A percentile compares a stretch with the other conserved stretches of the same genome.
phyloP scores from a whole-genome alignment of 148 eudicot species.

The Vaccinium vitisidaea region DNA sequence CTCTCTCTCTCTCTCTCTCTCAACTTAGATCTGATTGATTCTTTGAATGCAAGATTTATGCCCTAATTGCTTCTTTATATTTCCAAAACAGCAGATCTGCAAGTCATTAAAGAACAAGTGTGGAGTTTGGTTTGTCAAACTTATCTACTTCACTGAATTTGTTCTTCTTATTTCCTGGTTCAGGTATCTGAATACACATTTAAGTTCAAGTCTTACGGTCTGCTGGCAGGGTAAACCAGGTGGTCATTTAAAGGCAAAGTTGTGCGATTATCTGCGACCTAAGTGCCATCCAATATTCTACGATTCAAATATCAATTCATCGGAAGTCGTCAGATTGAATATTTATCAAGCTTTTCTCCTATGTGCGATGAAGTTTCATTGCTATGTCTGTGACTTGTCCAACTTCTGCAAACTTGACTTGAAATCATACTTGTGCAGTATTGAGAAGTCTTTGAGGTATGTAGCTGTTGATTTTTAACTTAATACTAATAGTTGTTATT shows the following conservation, averaged over 20 bases:
- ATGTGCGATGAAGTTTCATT: constrained; percentile 92
- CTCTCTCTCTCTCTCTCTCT: background rate
- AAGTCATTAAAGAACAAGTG: background rate
- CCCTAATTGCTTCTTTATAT: background rate
- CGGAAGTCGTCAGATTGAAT: constrained; percentile 68
- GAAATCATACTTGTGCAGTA: constrained; percentile 31
- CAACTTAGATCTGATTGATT: background rate
- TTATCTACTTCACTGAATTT: background rate
- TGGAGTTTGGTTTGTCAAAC: constrained; percentile 1
- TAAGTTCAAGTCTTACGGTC: constrained; percentile 70
- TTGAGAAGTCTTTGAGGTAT: constrained; percentile 65
- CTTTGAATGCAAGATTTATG: background rate
- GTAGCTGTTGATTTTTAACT: background rate
- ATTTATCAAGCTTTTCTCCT: constrained; percentile 76
- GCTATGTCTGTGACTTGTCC: constrained; percentile 54
- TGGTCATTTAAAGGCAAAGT: constrained; percentile 47
- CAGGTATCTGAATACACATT: constrained; percentile 65
- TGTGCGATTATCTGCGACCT: constrained; percentile 73
- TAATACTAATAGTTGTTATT: background rate
- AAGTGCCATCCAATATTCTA: constrained; percentile 86
- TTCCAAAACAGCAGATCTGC: background rate
- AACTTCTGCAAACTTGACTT: constrained; percentile 34
- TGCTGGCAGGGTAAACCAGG: constrained; percentile 54
- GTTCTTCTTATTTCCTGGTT: constrained; percentile 3
- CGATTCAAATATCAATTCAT: constrained; percentile 71